Conservation (phyloP, 2,329 filamentous ascomycete species). For the Mycosphaerella arachidis region DNA sequence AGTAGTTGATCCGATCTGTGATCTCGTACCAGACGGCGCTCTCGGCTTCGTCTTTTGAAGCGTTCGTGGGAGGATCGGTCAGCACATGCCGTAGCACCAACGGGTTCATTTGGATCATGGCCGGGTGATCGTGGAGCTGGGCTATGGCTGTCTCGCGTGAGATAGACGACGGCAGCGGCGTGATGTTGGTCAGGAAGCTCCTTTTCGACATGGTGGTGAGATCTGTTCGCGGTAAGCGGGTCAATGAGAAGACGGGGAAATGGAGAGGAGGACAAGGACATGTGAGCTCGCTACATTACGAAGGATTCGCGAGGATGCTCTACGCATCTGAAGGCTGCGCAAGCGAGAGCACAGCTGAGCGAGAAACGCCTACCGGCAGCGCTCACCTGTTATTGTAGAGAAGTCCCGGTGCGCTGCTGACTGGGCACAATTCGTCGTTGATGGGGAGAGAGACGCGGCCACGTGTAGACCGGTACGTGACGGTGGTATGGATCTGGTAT, state of each 20-base stretch:
- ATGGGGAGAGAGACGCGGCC: too few relatives aligned
- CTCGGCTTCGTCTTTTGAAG: constrained; percentile 62
- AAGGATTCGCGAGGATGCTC: constrained; percentile 1
- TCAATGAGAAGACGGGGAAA: background rate
- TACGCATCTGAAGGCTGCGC: background rate
- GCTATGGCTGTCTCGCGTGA: constrained; percentile 65
- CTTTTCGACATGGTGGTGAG: constrained; percentile 60
- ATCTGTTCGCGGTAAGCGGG: background rate
- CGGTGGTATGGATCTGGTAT: too few relatives aligned
- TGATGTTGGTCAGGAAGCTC: constrained; percentile 70
- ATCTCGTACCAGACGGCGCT: constrained; percentile 72
- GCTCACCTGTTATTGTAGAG: too few relatives aligned
- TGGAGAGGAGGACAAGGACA: background rate
- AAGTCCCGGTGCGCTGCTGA: too few relatives aligned
- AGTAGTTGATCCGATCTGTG: constrained; percentile 70
- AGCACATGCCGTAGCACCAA: constrained; percentile 67
- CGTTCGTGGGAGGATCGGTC: constrained; percentile 63
- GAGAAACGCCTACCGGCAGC: background rate
- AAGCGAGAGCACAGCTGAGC: background rate
- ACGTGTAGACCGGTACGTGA: too few relatives aligned
- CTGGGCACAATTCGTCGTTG: too few relatives aligned
- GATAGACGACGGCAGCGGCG: constrained; percentile 66
- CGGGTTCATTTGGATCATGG: constrained; percentile 86
- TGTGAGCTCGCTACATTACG: background rate
- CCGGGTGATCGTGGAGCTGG: constrained; percentile 71